Conservation (phyloP, 164 flowering plant genomes). For the Brasenia schreberi region DNA sequence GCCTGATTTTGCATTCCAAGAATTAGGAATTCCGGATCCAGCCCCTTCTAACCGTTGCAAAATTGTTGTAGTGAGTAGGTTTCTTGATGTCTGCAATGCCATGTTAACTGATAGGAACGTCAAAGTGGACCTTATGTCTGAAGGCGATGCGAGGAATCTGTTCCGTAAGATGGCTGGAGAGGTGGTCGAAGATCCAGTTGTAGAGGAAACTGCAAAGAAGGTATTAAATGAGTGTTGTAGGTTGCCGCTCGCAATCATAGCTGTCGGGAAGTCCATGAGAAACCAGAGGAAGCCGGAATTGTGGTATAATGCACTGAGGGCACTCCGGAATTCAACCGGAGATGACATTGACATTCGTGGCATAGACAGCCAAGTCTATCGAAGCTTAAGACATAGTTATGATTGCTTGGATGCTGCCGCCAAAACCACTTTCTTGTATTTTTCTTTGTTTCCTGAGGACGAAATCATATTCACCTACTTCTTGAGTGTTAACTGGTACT, state of each 20-base stretch:
- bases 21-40: slow-evolving; percentile 2
- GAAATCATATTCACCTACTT: not conserved
- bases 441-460: slow-evolving; percentile 1
- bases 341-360: not conserved
- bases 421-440: not conserved
- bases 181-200: not conserved
- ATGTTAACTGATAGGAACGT: slow-evolving; percentile 3
- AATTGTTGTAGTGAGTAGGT: slow-evolving; percentile 3
- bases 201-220: not conserved
- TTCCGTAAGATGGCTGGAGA: not conserved
- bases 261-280: slow-evolving; percentile 2
- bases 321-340: not conserved
- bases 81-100: not conserved
- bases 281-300: not conserved
- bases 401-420: not conserved
- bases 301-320: not conserved
- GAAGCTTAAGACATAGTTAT: slow-evolving; percentile 1
- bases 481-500: slow-evolving; percentile 1
- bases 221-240: slow-evolving; percentile 5
- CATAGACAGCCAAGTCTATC: not conserved
- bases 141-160: not conserved
- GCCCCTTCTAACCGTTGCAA: not conserved
- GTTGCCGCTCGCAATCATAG: slow-evolving; percentile 10
- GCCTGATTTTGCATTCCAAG: not conserved
- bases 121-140: not conserved